phyloP scores from a whole-genome alignment of 192 early-diverging fungal genomes.

The Backusella tuberculispora region DNA sequence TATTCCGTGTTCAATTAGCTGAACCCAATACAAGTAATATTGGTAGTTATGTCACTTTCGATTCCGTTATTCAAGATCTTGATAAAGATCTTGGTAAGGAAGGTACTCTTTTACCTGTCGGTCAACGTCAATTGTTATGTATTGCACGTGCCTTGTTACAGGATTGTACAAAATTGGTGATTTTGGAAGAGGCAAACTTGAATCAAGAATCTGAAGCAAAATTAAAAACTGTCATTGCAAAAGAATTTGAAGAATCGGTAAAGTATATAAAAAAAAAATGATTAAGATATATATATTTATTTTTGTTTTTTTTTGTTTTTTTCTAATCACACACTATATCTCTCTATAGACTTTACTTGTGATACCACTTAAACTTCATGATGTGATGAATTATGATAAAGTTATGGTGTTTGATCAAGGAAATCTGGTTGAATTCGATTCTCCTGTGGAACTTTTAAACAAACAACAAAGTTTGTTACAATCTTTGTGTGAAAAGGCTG shows the following conservation, averaged over 20 bases:
- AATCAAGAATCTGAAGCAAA: constrained; percentile 75
- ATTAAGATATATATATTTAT: neutral
- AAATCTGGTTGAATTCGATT: constrained; percentile 75
- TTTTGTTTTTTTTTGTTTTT: constrained; percentile 6
- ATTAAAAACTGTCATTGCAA: constrained; percentile 83
- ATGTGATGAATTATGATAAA: constrained; percentile 54
- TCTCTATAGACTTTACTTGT: constrained; percentile 58
- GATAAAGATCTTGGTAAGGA: constrained; percentile 41
- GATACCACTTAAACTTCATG: constrained; percentile 56
- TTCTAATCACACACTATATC: too few relatives aligned
- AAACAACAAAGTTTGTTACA: constrained; percentile 64
- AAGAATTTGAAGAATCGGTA: constrained; percentile 66
- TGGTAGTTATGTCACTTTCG: neutral
- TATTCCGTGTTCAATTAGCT: constrained; percentile 67
- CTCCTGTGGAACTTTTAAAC: constrained; percentile 74
- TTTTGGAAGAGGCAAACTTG: constrained; percentile 89
- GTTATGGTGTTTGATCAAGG: constrained; percentile 78
- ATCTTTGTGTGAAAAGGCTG: constrained; percentile 80
- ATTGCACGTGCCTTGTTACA: constrained; percentile 53
- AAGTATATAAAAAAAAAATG: neutral
- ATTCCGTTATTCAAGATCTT: constrained; percentile 29
- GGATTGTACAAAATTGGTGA: constrained; percentile 54
- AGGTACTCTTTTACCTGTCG: constrained; percentile 41
- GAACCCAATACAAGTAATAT: neutral
- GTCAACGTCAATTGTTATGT: constrained; percentile 51